Conservation (phyloP, 1,284 basidiomycete species). For the Caloboletus inedulis region DNA sequence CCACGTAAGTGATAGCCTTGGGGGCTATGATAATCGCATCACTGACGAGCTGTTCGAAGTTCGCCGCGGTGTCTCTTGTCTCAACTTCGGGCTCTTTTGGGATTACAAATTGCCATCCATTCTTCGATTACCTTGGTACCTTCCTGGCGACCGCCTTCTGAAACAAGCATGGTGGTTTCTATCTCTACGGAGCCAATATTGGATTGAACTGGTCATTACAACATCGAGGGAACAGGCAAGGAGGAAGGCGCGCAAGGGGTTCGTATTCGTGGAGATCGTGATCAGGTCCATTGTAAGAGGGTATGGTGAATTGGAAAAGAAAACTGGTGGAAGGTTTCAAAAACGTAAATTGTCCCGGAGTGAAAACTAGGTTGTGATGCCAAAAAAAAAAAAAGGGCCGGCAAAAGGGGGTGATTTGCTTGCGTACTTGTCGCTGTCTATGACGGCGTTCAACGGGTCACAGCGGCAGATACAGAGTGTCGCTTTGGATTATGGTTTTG, state of each 20-base stretch:
- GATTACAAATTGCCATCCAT: conserved; percentile 22
- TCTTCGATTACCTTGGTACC: conserved; percentile 23
- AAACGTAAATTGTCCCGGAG: conserved; percentile 15
- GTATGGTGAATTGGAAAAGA: conserved; percentile 13
- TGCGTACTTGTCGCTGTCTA: conserved; percentile 15
- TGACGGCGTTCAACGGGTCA: conserved; percentile 27
- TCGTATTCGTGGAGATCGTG: conserved; percentile 17
- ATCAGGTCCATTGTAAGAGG: conserved; percentile 23
- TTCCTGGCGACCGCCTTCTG: conserved; percentile 8
- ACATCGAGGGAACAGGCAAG: conserved; percentile 12
- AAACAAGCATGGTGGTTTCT: conserved; percentile 18
- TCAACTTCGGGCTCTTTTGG: conserved; percentile 16
- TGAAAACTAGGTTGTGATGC: conserved; percentile 5
- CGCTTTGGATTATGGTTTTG: conserved; percentile 29
- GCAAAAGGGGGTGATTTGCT: background rate
- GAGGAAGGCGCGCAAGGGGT: conserved; percentile 5
- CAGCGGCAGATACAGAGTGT: conserved; percentile 24
- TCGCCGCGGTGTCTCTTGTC: conserved; percentile 32
- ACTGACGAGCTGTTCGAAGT: conserved; percentile 9
- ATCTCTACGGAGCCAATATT: conserved; percentile 7
- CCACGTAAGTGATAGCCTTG: conserved; percentile 31
- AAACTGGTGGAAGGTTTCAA: background rate
- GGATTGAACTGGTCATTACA: conserved; percentile 23
- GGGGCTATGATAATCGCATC: conserved; percentile 21
- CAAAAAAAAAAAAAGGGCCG: background rate